Evolutionary conservation across 352 stramenopile genomes (phyloP).

Genomic region (Halophytophthora polymorphica): DNA sequence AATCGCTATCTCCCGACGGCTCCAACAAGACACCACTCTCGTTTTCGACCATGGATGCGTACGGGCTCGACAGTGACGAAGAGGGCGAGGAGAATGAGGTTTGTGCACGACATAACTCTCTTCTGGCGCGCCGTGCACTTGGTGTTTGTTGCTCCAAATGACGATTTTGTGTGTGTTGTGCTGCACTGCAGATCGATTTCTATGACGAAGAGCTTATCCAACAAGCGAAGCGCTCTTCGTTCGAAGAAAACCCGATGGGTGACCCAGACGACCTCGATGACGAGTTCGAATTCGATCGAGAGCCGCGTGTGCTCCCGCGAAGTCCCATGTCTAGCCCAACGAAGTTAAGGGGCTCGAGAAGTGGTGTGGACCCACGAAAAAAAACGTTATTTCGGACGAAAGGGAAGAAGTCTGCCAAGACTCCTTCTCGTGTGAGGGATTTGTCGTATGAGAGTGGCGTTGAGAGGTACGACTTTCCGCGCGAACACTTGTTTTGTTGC

Average conservation of each 20-base stretch:
- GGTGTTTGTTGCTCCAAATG: constrained; percentile 1
- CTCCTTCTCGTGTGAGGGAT: constrained; percentile 53
- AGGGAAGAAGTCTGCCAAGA: constrained; percentile 43
- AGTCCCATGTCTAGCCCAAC: constrained; percentile 65
- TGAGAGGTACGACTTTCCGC: constrained; percentile 51
- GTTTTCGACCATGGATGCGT: constrained; percentile 59
- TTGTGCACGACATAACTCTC: constrained; percentile 2
- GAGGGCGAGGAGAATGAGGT: constrained; percentile 86
- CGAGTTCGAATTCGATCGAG: constrained; percentile 87
- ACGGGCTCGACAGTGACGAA: constrained; percentile 79
- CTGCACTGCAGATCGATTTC: constrained; percentile 48
- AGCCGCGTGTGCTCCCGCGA: constrained; percentile 39
- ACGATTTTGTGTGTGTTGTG: neutral
- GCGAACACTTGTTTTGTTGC: neutral
- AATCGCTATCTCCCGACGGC: constrained; percentile 58
- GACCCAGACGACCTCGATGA: constrained; percentile 83
- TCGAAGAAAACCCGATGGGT: constrained; percentile 71
- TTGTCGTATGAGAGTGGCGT: constrained; percentile 70
- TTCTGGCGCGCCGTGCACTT: neutral
- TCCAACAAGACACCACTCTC: constrained; percentile 38
- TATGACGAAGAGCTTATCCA: constrained; percentile 72
- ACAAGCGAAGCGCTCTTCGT: constrained; percentile 62
- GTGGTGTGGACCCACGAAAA: constrained; percentile 38
- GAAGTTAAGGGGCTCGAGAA: constrained; percentile 24
- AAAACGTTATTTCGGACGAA: constrained; percentile 46